Conservation (phyloP, 2,329 filamentous ascomycete species). For the Diaporthe batatas region DNA sequence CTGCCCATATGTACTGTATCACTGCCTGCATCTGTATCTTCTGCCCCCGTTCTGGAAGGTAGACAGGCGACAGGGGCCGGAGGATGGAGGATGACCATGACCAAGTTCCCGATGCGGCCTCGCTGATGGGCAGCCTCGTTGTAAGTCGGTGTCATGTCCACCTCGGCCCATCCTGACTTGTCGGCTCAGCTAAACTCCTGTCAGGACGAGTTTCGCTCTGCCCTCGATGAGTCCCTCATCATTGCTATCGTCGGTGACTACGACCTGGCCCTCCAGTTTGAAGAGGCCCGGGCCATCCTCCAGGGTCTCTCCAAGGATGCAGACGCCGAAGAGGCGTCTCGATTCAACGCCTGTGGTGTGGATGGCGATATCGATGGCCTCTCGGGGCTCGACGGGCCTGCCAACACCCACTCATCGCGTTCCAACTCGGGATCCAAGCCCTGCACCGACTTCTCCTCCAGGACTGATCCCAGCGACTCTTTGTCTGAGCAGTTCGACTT, state of each 20-base stretch:
- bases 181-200: not conserved
- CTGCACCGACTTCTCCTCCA: conserved; percentile 37
- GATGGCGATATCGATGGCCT: conserved; percentile 53
- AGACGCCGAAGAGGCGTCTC: conserved; percentile 75
- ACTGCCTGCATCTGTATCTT: conserved; percentile 1
- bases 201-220: conserved; percentile 79
- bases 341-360: conserved; percentile 83
- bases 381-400: conserved; percentile 37
- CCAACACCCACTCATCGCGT: conserved; percentile 30
- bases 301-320: conserved; percentile 76
- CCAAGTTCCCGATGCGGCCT: conserved; percentile 26
- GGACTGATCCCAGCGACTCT: conserved; percentile 40
- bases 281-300: conserved; percentile 70
- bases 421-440: conserved; percentile 37
- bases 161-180: not conserved
- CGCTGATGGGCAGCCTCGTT: conserved; percentile 35
- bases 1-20: not conserved
- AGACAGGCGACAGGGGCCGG: not conserved
- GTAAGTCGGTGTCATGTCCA: not conserved
- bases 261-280: conserved; percentile 69
- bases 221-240: conserved; percentile 83
- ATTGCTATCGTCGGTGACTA: conserved; percentile 82
- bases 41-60: not conserved
- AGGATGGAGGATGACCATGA: conserved; percentile 28
- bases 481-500: conserved; percentile 44